A percentile compares a stretch with the other conserved stretches of the same genome.
These are phyloP conservation scores for Phylloporus scabripes DNA, from an alignment of 768 basidiomycete genomes.

Conservation along the genomic window DNA sequence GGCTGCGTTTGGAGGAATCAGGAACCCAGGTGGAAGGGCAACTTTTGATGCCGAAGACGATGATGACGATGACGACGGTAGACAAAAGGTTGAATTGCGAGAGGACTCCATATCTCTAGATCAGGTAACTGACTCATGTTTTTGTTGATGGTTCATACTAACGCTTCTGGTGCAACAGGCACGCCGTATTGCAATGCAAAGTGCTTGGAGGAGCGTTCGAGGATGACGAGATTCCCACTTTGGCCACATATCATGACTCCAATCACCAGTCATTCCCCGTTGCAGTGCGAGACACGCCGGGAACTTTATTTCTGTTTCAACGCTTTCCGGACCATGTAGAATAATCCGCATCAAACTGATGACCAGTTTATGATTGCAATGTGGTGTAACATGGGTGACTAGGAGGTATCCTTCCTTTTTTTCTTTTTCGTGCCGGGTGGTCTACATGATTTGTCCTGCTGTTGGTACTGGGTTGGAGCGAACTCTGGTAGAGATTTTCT, in stretches of 20 bases:
- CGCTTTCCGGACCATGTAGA: slow-evolving; percentile 24
- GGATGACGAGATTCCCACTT: slow-evolving; percentile 33
- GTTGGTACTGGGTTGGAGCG: background rate
- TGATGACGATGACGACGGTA: slow-evolving; percentile 51
- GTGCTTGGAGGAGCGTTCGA: slow-evolving; percentile 75
- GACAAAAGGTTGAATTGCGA: slow-evolving; percentile 69
- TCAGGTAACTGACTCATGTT: slow-evolving; percentile 51
- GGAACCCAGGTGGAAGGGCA: slow-evolving; percentile 35
- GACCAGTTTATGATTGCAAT: slow-evolving; percentile 3
- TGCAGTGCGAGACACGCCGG: slow-evolving; percentile 5
- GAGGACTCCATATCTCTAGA: slow-evolving; percentile 89
- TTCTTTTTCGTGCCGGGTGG: slow-evolving; percentile 8
- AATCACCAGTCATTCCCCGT: slow-evolving; percentile 6
- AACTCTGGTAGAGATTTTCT: slow-evolving; percentile 4
- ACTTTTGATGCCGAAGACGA: slow-evolving; percentile 63
- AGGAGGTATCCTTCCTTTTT: slow-evolving; percentile 18
- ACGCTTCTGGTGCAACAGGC: slow-evolving; percentile 42
- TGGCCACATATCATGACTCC: slow-evolving; percentile 4
- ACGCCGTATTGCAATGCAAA: slow-evolving; percentile 81
- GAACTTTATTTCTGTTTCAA: slow-evolving; percentile 11
- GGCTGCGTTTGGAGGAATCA: slow-evolving; percentile 80
- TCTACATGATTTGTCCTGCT: slow-evolving; percentile 5
- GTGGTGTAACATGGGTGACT: background rate
- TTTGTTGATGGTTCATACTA: background rate
- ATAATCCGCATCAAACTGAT: slow-evolving; percentile 13